Evolutionary conservation across 805 yeast genomes (phyloP), one percentile per base, ranked within the genome.

Genomic region (Lipomyces mesembrius): DNA sequence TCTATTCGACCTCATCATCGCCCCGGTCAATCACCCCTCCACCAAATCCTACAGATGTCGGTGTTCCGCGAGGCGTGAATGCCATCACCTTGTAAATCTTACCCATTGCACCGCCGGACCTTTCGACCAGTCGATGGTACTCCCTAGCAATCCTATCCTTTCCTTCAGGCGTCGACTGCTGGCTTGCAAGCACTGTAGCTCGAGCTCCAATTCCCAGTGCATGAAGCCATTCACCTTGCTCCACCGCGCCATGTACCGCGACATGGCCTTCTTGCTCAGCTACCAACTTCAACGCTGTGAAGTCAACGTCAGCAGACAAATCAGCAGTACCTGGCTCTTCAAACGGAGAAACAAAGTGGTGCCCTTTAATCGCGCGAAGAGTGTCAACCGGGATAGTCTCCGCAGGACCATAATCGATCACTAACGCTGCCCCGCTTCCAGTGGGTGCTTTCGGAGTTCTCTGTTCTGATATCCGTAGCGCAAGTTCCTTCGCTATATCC

Each of bases 301-400:
- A 91, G 76, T 91, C 97, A 12, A 91, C 97, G 75, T 91, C 96
- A 0, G 89, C 88, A 0, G 96, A 89, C 37, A 91, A 79, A 78
- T 91, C 97, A 2, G 90, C 93, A 46, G 85, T 84, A 1, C 97
- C 97, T 0, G 95, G 95, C 14, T 82, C 81, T n/a, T 76, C 80
- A 66, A 90, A 88, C 0, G 97, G 96, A 27, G 88, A 85, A 0
- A 89, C 93, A 73, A 91, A 83, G 71, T 85, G 84, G 76, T 91
- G 96, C 70, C 85, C 80, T 71, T 83, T 82, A 68, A 91, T 90
- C 0, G 92, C 97, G 43, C 97, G 81, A 46, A 91, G 80, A 0
- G 92, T 82, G 72, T 88, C 86, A n/a, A 84, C 83, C 2, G 96
- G 97, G 14, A 89, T 81, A 0, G 85, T 84, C 2, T 78, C 77